Conservation (phyloP, 192 early-diverging fungal species). For the Coemansia sp. region DNA sequence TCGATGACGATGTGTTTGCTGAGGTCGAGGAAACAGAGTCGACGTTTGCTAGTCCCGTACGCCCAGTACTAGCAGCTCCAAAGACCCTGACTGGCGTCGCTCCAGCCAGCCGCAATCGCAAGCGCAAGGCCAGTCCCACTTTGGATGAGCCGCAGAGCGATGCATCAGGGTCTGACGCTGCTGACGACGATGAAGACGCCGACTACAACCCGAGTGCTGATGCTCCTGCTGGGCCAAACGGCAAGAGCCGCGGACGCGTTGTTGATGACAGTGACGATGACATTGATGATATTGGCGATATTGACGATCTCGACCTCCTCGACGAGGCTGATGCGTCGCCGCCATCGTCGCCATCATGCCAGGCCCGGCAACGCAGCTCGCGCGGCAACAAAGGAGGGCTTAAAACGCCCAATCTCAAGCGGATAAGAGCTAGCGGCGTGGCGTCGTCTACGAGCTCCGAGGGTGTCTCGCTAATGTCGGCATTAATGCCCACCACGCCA, state of each 20-base stretch:
- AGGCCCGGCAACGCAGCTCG: background rate
- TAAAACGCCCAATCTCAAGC: conserved; percentile 13
- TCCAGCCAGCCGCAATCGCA: conserved; percentile 19
- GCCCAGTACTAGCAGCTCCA: background rate
- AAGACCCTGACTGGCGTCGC: background rate
- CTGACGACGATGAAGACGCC: conserved; percentile 27
- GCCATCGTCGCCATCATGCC: background rate
- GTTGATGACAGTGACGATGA: conserved; percentile 44
- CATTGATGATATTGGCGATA: conserved; percentile 12
- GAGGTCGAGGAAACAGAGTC: conserved; percentile 34
- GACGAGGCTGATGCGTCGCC: conserved; percentile 2
- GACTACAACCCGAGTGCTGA: conserved; percentile 24
- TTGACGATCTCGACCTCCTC: conserved; percentile 5
- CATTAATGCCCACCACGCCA: conserved; percentile 3
- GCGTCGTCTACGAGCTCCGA: conserved; percentile 26
- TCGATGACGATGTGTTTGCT: conserved; percentile 37
- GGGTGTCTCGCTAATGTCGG: conserved; percentile 20
- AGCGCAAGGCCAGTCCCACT: conserved; percentile 16
- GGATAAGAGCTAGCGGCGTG: conserved; percentile 13
- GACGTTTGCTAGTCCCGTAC: background rate
- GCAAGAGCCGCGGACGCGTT: conserved; percentile 20
- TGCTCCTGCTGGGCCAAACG: background rate
- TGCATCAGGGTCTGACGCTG: background rate
- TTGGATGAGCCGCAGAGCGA: background rate
- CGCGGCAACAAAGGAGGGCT: background rate